A percentile compares a stretch with the other conserved stretches of the same genome.
Conservation (phyloP, 2,329 filamentous ascomycete species). For the Phialophora verrucosa region DNA sequence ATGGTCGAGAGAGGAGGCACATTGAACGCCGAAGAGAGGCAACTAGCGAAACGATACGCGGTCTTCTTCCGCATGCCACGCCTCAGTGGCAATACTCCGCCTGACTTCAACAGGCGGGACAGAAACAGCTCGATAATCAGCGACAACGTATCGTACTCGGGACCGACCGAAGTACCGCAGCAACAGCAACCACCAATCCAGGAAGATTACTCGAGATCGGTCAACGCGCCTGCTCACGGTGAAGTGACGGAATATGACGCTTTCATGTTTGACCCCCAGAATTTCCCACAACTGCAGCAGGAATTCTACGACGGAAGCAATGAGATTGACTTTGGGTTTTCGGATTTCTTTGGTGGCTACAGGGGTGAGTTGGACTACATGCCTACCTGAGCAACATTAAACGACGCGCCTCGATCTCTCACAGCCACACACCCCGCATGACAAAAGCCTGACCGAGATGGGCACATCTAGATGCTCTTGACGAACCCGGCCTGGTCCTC, state of each 20-base stretch:
- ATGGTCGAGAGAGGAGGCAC: slow-evolving; percentile 28
- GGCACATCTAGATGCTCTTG: not conserved
- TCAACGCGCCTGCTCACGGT: slow-evolving; percentile 6
- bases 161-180: slow-evolving; percentile 14
- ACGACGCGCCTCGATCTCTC: not conserved
- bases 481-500: not conserved
- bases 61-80: slow-evolving; percentile 33
- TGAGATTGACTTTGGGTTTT: slow-evolving; percentile 30
- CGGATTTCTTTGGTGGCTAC: slow-evolving; percentile 32
- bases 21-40: slow-evolving; percentile 25
- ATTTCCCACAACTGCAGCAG: slow-evolving; percentile 19
- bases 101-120: slow-evolving; percentile 12
- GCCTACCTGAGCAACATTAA: not conserved
- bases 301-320: slow-evolving; percentile 22
- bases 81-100: slow-evolving; percentile 22
- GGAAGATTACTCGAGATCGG: slow-evolving; percentile 16
- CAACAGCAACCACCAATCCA: slow-evolving; percentile 20
- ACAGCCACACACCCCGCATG: not conserved
- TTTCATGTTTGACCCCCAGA: slow-evolving; percentile 26
- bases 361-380: slow-evolving; percentile 19
- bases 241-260: slow-evolving; percentile 18
- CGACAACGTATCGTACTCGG: slow-evolving; percentile 14
- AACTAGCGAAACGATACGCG: slow-evolving; percentile 31
- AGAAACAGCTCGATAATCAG: slow-evolving; percentile 8
- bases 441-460: not conserved